Evolutionary conservation across 257 asterid species (phyloP).

Genomic region (Osmanthus fragrans): DNA sequence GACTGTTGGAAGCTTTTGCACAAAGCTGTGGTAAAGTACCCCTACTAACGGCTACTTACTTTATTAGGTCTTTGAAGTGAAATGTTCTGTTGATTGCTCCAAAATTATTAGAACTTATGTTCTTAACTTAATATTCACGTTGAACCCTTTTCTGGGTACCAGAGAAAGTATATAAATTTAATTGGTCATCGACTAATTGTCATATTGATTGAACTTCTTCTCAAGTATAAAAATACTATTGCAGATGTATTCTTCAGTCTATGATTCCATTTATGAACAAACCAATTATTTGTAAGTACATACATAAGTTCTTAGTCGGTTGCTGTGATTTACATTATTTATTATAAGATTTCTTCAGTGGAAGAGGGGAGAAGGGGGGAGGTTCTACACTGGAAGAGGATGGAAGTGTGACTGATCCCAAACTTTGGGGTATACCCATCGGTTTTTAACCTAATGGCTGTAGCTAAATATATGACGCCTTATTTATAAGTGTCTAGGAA

Average conservation of each 20-base stretch:
- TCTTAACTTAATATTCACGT: neutral
- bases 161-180: neutral
- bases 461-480: neutral
- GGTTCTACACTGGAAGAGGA: neutral
- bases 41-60: neutral
- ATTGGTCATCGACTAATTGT: neutral
- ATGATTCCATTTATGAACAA: neutral
- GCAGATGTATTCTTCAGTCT: neutral
- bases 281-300: neutral
- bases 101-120: neutral
- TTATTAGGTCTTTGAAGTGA: neutral
- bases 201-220: neutral
- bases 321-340: neutral
- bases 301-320: neutral
- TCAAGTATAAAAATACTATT: neutral
- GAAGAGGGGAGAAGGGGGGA: neutral
- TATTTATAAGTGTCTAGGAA: neutral
- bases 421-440: neutral
- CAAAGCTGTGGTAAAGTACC: neutral
- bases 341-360: neutral
- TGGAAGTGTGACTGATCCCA: too few species aligned
- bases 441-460: neutral
- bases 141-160: neutral
- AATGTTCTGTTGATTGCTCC: neutral
- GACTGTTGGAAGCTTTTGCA: neutral